Conservation (phyloP, 2,329 filamentous ascomycete genomes). For the Cladobotryum protrusum region DNA sequence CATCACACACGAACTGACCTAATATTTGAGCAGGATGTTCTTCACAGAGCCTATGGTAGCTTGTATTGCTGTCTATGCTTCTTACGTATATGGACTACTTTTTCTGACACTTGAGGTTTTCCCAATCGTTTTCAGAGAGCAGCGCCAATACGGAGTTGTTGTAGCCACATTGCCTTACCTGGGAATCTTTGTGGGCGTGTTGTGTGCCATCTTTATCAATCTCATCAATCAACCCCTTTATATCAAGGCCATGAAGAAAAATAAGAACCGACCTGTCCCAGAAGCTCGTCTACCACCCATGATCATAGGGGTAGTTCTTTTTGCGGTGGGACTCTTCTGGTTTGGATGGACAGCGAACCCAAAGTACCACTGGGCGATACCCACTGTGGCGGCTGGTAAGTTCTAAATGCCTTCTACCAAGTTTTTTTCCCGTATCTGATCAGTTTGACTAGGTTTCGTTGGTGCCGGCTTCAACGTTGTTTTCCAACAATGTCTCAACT, state of each 20-base stretch:
- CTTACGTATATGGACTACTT: slow-evolving; percentile 54
- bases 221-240: slow-evolving; percentile 55
- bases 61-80: slow-evolving; percentile 54
- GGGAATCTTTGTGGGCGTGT: slow-evolving; percentile 49
- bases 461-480: slow-evolving; percentile 31
- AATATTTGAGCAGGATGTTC: slow-evolving; percentile 23
- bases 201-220: slow-evolving; percentile 48
- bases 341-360: slow-evolving; percentile 50
- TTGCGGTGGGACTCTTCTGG: slow-evolving; percentile 56
- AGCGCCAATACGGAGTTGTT: slow-evolving; percentile 51
- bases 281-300: slow-evolving; percentile 55
- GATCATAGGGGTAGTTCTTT: slow-evolving; percentile 43
- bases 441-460: slow-evolving; percentile 20
- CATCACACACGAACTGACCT: too few relatives aligned
- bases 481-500: slow-evolving; percentile 49
- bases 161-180: slow-evolving; percentile 53
- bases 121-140: slow-evolving; percentile 48
- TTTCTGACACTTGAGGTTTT: slow-evolving; percentile 44
- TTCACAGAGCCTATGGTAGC: slow-evolving; percentile 64
- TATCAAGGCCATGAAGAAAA: slow-evolving; percentile 37
- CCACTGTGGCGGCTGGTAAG: neutral
- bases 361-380: slow-evolving; percentile 17
- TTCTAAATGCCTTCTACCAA: slow-evolving; percentile 12
- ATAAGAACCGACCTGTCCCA: slow-evolving; percentile 40
- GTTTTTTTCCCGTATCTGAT: too few relatives aligned